Base-by-base conservation (phyloP, 441 rosid species). In the Corymbia calophylla region DNA sequence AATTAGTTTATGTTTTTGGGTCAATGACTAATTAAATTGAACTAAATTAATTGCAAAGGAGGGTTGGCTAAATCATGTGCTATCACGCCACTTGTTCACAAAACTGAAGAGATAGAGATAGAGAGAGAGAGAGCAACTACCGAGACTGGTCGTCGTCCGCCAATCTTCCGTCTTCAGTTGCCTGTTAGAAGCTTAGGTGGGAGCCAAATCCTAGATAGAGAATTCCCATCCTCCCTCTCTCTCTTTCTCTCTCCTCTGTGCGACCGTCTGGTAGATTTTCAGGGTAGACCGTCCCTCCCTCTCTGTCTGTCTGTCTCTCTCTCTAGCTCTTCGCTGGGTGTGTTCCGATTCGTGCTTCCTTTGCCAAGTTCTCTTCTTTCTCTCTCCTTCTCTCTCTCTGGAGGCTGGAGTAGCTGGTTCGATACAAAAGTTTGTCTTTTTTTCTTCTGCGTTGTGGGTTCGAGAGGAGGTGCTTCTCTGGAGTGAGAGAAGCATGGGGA, bases 161-260 rank as follows among this genome's bases (percentile, higher is more conserved):
- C 84, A 77, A 77, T 77, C 84, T 77, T 15, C 84, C 5, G 51
- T 77, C 84, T 44, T 12, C 51, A 44, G 17, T 77, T 88, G 64
- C 35, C 56, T n/a, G 88, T 53, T 62, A 35, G 94, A 94, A 91
- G 88, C 93, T 89, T 94, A 91, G 94, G 93, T 90, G 89, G 81
- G 82, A 70, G 86, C 32, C 56, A 87, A 77, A 23, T 77, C 51
- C 84, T 84, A 89, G 19, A 64, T 39, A 44, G 18, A 53, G 39
- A 80, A 68, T 66, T 66, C 64, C 44, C 55, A 54, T 54, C 25
- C 80, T 21, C 35, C 21, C 49, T n/a, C 73, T 16, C 32, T 66
- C 64, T 58, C 7, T 58, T 27, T 25, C 73, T 31, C 56, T 68
- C 84, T 27, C 53, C 68, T 48, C 53, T 18, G 23, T 88, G 60